phyloP scores from a whole-genome alignment of 805 yeast species.

The Myxozyma lipomycoides region DNA sequence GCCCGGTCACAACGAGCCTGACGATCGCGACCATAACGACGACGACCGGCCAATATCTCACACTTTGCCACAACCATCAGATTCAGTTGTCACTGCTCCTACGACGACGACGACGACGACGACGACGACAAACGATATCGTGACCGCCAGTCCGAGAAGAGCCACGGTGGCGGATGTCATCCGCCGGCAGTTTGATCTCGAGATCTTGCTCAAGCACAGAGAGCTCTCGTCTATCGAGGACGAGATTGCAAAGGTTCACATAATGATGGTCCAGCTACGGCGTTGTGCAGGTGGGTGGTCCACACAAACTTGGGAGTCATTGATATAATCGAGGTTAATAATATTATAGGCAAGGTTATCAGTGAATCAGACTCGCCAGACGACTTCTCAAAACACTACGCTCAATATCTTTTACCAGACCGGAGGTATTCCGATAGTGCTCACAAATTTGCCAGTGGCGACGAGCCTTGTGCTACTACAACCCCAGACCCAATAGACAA shows the following conservation, averaged over 20 bases:
- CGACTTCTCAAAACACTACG: conserved; percentile 31
- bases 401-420: conserved; percentile 30
- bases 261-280: conserved; percentile 37
- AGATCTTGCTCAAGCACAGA: conserved; percentile 38
- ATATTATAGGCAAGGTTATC: conserved; percentile 6
- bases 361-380: conserved; percentile 19
- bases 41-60: neutral
- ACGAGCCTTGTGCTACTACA: neutral
- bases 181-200: conserved; percentile 37
- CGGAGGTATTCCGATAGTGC: conserved; percentile 11
- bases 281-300: conserved; percentile 27
- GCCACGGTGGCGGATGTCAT: conserved; percentile 13
- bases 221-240: conserved; percentile 37
- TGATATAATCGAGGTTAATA: conserved; percentile 1
- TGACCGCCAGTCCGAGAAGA: neutral
- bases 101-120: neutral
- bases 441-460: neutral
- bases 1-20: neutral
- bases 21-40: neutral
- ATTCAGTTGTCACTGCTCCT: neutral
- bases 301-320: neutral
- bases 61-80: neutral
- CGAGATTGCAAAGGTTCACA: conserved; percentile 37
- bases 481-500: neutral
- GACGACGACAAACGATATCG: conserved; percentile 4